phyloP scores from a whole-genome alignment of 2,329 filamentous ascomycete genomes.

The Neophaeococcomyces aloes region DNA sequence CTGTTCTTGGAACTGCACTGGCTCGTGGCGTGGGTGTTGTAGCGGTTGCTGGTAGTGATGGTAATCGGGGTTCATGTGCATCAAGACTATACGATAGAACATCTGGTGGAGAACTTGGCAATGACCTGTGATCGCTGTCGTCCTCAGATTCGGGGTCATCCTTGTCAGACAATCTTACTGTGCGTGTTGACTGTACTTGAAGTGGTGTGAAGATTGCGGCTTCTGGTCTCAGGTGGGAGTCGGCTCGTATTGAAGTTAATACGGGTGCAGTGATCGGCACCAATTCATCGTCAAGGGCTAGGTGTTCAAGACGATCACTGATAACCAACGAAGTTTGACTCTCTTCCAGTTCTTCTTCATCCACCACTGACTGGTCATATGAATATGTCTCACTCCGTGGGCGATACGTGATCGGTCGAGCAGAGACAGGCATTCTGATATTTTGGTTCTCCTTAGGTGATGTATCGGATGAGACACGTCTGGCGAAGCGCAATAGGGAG shows the following conservation, averaged over 20 bases:
- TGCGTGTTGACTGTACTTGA: background rate
- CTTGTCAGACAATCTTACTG: background rate
- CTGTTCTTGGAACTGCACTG: slow-evolving; percentile 8
- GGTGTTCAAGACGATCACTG: background rate
- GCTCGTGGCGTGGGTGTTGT: slow-evolving; percentile 9
- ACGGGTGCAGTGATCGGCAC: background rate
- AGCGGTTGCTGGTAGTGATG: slow-evolving; percentile 9
- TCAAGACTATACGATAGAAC: background rate
- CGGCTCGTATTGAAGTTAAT: background rate
- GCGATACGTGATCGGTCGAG: slow-evolving; percentile 7
- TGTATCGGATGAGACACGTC: slow-evolving; percentile 13
- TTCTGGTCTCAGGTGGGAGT: slow-evolving; percentile 6
- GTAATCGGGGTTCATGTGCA: background rate
- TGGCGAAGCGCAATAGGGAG: slow-evolving; percentile 19
- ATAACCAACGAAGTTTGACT: background rate
- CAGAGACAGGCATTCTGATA: background rate
- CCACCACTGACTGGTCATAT: slow-evolving; percentile 11
- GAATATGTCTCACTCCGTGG: slow-evolving; percentile 14
- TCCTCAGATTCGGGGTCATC: background rate
- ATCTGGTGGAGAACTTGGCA: slow-evolving; percentile 19
- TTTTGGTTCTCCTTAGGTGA: background rate
- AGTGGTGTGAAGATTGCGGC: slow-evolving; percentile 6
- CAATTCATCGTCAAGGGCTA: slow-evolving; percentile 1
- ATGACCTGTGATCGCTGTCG: background rate
- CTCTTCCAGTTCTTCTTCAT: slow-evolving; percentile 2